Evolutionary conservation across 371 early-diverging fungal species (phyloP), one percentile per base, ranked within the genome.

Genomic region (Apophysomyces sp.): DNA sequence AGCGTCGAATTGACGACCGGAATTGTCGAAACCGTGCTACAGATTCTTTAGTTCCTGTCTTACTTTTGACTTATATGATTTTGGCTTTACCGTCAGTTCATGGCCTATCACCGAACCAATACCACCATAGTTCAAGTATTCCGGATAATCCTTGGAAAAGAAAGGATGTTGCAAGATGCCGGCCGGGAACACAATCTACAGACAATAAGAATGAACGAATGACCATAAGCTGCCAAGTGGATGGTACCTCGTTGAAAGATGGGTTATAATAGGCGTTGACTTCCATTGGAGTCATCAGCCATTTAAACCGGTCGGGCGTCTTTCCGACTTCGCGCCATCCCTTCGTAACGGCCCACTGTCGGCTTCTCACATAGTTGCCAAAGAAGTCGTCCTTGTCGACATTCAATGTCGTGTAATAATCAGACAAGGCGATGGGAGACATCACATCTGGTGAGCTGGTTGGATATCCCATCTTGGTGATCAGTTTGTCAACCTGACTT

Each of bases 191-290:
- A 82, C 83, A 24, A 89, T 81, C 65, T 76, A 37, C 15, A 34
- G 44, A 40, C 21, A 13, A 41, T 41, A 29, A 13, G 13, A 4
- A 53, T 3, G 27, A 29, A 53, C 11, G 18, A 49, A 49, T 28
- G 15, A 12, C n/a, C 0, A 6, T 53, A 28, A 28, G 1, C 7
- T 53, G 12, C 13, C 9, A 55, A n/a, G 8, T 30, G 9, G 39
- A 13, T 21, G 26, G 16, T 60, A 68, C 67, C 54, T 82, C 78
- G 56, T 87, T 86, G 37, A 63, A 59, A 3, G 64, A 59, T 1
- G 78, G 78, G n/a, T 67, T 74, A 59, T 84, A 87, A 55, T 84
- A 89, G 11, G 86, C 87, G 62, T 89, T 87, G 31, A 86, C 87
- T 16, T 80, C 84, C 37, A 80, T 78, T 12, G 87, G 85, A 31